Evolutionary conservation across 495 filamentous ascomycete genomes (phyloP).

Genomic region (Cairneyella variabilis): DNA sequence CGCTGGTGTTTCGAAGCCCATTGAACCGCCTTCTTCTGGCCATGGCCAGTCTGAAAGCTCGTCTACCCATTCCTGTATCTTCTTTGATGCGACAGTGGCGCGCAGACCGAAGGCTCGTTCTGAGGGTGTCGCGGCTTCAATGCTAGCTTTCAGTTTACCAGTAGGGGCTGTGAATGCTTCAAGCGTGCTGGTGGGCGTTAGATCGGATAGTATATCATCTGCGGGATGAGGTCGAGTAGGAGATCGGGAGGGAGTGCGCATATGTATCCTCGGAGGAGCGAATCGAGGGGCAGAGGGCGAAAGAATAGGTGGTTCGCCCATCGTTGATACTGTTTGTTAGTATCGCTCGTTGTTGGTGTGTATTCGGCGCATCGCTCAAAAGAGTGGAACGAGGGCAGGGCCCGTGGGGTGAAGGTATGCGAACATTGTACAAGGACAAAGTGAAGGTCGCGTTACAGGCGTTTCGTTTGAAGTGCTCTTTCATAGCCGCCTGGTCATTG

Average conservation of each 20-base stretch:
- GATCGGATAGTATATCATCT: conserved; percentile 50
- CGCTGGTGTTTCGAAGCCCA: conserved; percentile 48
- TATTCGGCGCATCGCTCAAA: conserved; percentile 15
- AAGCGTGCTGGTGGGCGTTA: conserved; percentile 53
- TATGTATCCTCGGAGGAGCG: conserved; percentile 9
- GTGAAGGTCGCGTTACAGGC: not conserved
- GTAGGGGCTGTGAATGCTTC: conserved; percentile 51
- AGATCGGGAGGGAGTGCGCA: conserved; percentile 24
- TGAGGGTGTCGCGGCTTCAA: conserved; percentile 60
- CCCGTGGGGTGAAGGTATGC: not conserved
- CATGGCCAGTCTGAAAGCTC: conserved; percentile 77
- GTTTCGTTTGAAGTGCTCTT: conserved; percentile 11
- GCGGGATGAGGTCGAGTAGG: conserved; percentile 25
- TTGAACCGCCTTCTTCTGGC: conserved; percentile 44
- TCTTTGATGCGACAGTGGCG: conserved; percentile 69
- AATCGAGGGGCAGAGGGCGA: conserved; percentile 15
- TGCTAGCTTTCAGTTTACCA: conserved; percentile 55
- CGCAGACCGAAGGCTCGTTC: conserved; percentile 70
- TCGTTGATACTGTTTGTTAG: conserved; percentile 17
- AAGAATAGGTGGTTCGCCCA: conserved; percentile 12
- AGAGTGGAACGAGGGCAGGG: not conserved
- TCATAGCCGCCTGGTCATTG: conserved; percentile 8
- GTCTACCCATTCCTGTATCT: conserved; percentile 69
- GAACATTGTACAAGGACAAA: conserved; percentile 14
- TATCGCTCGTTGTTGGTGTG: not conserved